Evolutionary conservation across 352 stramenopile species (phyloP), one percentile per base, ranked within the genome.

Genomic region (Phytopythium litorale): DNA sequence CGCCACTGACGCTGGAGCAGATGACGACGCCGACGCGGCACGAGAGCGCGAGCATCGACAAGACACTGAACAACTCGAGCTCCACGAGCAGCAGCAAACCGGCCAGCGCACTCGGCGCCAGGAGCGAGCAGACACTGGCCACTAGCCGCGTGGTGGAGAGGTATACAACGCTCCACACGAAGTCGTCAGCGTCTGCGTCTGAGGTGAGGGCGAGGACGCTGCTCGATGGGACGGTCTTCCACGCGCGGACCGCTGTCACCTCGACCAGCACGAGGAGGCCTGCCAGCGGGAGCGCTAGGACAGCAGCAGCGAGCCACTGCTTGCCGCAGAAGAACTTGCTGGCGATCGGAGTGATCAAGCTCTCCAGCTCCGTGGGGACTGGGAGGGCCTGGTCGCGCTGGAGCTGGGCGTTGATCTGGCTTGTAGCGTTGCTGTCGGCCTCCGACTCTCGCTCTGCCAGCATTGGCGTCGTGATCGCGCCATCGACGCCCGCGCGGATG

Each of bases 391-490:
- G n/a, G 1, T 32, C 19, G n/a, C 21, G 23, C 13, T 32, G 15
- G 4, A 30, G 30, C 16, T 13, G 32, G 30, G 25, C 50, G 30
- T 13, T 42, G 0, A 30, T 13, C 7, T 25, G 33, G 18, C 30
- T 38, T 3, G 23, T 18, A 8, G 33, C 19, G 28, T 23, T 15
- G 53, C 33, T 49, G 32, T 48, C 37, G 33, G 33, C 53, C 35
- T 58, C 53, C 11, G 53, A 58, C 53, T 21, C 21, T 9, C 53
- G 33, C 53, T 58, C 53, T 35, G 53, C 53, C 9, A 58, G 53
- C 53, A 48, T 48, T 3, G 35, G 53, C 11, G 51, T 56, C 19
- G 51, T 30, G 30, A 21, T 43, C 0, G 32, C 18, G n/a, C 35
- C 33, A 21, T 32, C 35, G n/a, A 33, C 21, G 11, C 53, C 35